Conservation (phyloP, 2,329 filamentous ascomycete genomes). For the Colletotrichum lentis region DNA sequence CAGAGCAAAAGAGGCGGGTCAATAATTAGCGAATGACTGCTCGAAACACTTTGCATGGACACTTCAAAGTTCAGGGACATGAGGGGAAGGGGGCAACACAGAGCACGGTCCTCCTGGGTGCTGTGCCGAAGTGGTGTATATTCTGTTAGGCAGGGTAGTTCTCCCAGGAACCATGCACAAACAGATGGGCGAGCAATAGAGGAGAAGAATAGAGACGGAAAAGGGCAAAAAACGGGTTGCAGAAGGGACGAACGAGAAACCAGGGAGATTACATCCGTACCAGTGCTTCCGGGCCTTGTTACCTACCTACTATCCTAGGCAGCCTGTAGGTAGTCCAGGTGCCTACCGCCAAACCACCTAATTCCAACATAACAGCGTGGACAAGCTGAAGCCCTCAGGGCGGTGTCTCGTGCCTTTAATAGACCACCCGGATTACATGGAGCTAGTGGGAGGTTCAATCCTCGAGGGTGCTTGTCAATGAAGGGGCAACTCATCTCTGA, state of each 20-base stretch:
- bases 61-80: conserved; percentile 23
- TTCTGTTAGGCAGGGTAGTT: not conserved
- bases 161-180: not conserved
- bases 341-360: not conserved
- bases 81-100: conserved; percentile 25
- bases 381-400: conserved; percentile 9
- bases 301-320: too few relatives aligned
- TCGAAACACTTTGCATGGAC: conserved; percentile 34
- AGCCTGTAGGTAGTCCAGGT: not conserved
- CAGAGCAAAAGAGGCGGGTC: not conserved
- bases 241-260: not conserved
- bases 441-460: conserved; percentile 4
- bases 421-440: not conserved
- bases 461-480: conserved; percentile 18
- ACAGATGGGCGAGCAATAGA: not conserved
- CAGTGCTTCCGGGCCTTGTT: not conserved
- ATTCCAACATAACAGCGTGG: not conserved
- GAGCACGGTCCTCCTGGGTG: conserved; percentile 24
- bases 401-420: conserved; percentile 31
- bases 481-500: conserved; percentile 35
- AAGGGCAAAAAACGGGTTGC: not conserved
- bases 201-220: too few relatives aligned
- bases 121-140: conserved; percentile 1
- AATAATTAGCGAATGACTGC: conserved; percentile 15
- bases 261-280: not conserved